phyloP scores from a whole-genome alignment of 108 stramenopile species.

The Hondaea fermentalgiana region DNA sequence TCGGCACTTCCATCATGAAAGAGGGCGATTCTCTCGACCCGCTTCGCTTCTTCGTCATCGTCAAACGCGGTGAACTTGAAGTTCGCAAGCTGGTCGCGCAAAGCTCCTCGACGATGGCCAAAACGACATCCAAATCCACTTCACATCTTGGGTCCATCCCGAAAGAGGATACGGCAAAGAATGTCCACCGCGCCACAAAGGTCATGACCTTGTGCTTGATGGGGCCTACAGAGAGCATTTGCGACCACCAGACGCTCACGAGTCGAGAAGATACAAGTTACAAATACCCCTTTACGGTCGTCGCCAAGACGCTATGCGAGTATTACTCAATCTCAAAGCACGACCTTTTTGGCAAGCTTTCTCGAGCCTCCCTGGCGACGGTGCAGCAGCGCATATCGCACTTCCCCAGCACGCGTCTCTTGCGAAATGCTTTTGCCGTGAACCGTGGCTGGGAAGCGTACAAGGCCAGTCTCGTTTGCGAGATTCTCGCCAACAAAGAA shows the following conservation, averaged over 20 bases:
- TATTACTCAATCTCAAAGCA: conserved; percentile 13
- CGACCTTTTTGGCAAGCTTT: neutral
- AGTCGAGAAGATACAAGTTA: neutral
- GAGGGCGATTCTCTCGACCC: neutral
- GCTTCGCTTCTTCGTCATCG: neutral
- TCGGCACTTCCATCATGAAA: neutral
- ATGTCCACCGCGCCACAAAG: neutral
- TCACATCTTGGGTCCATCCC: too few species aligned
- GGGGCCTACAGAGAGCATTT: neutral
- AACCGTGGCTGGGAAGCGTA: neutral
- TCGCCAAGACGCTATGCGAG: neutral
- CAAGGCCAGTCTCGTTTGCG: neutral
- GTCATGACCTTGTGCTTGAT: neutral
- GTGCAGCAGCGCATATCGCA: neutral
- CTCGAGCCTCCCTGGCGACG: neutral
- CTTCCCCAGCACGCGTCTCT: neutral
- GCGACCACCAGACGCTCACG: neutral
- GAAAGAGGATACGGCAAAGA: too few species aligned
- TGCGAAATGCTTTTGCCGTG: neutral
- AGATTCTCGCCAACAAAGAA: neutral
- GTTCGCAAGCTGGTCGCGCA: neutral
- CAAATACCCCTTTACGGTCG: neutral
- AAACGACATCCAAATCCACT: neutral
- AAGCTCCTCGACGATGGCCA: neutral
- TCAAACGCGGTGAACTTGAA: conserved; percentile 2